Percentiles rank a stretch among this genome's conserved stretches.
These are phyloP conservation scores for Magnolia changhungtana DNA, from an alignment of 164 flowering plant species.

Conservation along the genomic window DNA sequence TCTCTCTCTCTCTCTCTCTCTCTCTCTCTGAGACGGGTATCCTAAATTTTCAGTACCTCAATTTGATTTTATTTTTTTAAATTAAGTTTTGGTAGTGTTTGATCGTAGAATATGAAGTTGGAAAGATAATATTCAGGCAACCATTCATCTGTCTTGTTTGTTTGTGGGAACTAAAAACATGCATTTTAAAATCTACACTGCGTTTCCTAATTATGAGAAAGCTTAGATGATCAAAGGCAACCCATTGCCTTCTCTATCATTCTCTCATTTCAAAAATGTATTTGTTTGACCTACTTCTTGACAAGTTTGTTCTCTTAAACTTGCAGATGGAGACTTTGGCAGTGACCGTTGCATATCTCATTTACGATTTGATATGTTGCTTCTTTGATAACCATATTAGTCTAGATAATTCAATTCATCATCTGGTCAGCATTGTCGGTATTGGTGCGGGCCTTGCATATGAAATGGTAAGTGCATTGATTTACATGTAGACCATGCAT, in stretches of 20 bases:
- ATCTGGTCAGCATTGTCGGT: slow-evolving; percentile 76
- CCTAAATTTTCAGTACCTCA: background rate
- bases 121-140: background rate
- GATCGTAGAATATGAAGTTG: too few species aligned
- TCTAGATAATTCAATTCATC: slow-evolving; percentile 73
- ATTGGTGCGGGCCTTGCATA: slow-evolving; percentile 64
- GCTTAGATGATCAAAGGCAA: background rate
- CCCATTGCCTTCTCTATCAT: background rate
- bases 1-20: background rate
- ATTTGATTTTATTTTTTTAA: too few species aligned
- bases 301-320: background rate
- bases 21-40: background rate
- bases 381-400: slow-evolving; percentile 39
- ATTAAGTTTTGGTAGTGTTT: too few species aligned
- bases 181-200: background rate
- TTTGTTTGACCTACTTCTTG: background rate
- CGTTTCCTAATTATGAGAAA: background rate
- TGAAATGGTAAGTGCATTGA: slow-evolving; percentile 36
- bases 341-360: slow-evolving; percentile 54
- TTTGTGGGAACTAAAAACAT: background rate
- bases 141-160: background rate
- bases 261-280: background rate
- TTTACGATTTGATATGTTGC: slow-evolving; percentile 79
- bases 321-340: slow-evolving; percentile 69
- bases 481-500: background rate